Conservation (phyloP, 2,329 filamentous ascomycete genomes). For the Arthrobotrys sphaeroides region DNA sequence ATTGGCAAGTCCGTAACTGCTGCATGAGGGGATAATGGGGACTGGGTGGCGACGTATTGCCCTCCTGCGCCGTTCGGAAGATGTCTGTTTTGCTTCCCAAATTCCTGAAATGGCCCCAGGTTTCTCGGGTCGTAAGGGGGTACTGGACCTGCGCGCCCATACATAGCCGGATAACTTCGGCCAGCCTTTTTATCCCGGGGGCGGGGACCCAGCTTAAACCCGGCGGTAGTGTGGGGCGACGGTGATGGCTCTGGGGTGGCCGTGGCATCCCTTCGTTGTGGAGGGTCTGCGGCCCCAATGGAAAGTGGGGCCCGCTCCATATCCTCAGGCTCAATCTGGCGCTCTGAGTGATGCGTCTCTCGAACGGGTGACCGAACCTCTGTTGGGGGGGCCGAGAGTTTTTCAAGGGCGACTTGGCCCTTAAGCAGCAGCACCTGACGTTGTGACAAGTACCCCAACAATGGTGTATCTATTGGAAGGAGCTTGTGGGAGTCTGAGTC, state of each 20-base stretch:
- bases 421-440: background rate
- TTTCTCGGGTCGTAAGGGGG: too few relatives aligned
- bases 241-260: background rate
- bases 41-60: too few relatives aligned
- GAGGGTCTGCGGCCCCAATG: too few relatives aligned
- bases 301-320: too few relatives aligned
- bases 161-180: background rate
- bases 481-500: background rate
- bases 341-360: background rate
- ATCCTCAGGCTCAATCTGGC: background rate
- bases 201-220: background rate
- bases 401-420: background rate
- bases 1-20: too few relatives aligned
- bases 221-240: background rate
- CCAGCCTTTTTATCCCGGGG: slow-evolving; percentile 2
- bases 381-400: background rate
- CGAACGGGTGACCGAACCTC: background rate
- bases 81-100: too few relatives aligned
- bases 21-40: too few relatives aligned
- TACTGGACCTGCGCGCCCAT: background rate
- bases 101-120: too few relatives aligned
- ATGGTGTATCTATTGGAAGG: background rate
- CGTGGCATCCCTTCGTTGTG: too few relatives aligned
- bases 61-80: too few relatives aligned
- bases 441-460: background rate